These are phyloP conservation scores for Solanum neorickii DNA, from an alignment of 257 asterid genomes.

Conservation along the genomic window DNA sequence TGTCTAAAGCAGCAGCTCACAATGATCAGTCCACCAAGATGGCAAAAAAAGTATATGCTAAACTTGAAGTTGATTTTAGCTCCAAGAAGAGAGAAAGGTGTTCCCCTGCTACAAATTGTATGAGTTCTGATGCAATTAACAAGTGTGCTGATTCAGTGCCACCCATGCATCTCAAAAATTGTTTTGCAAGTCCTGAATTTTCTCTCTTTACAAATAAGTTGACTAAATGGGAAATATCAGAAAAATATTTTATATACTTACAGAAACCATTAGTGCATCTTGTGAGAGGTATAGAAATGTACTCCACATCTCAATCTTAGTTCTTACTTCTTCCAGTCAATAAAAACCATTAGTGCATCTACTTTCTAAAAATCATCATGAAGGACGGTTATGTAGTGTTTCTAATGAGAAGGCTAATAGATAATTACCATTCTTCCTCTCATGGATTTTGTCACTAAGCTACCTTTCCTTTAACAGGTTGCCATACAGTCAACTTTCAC, in stretches of 20 bases:
- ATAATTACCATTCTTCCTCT: background rate
- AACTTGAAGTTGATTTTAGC: conserved; percentile 93
- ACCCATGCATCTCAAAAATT: background rate
- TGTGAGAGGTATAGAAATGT: background rate
- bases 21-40: conserved; percentile 94
- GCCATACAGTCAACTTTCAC: background rate
- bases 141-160: background rate
- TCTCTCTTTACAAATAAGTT: background rate
- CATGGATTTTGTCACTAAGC: background rate
- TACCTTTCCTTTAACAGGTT: background rate
- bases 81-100: conserved; percentile 98
- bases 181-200: background rate
- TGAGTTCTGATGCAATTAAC: background rate
- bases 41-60: conserved; percentile 92
- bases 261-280: background rate
- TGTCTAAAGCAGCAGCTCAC: conserved; percentile 90
- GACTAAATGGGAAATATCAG: background rate
- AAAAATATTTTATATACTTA: background rate
- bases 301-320: background rate
- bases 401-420: background rate
- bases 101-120: background rate
- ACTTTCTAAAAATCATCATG: background rate
- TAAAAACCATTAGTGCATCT: background rate
- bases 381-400: background rate
- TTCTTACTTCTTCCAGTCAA: background rate